These are phyloP conservation scores for Cenococcum geophilum DNA, from an alignment of 495 filamentous ascomycete species.

Conservation along the genomic window DNA sequence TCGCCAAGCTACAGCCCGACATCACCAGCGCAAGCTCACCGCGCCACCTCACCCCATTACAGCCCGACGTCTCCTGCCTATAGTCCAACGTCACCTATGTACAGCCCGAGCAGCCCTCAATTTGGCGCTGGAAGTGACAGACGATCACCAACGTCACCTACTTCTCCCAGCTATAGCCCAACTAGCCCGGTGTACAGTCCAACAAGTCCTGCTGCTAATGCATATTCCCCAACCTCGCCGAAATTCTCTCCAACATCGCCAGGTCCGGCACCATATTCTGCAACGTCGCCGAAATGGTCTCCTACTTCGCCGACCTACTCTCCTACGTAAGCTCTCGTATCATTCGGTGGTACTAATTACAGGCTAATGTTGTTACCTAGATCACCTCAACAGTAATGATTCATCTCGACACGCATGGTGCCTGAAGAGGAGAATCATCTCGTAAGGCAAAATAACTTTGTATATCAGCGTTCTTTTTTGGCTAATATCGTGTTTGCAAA, in stretches of 20 bases:
- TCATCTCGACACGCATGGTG: constrained; percentile 4
- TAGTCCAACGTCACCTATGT: constrained; percentile 58
- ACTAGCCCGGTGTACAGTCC: constrained; percentile 45
- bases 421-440: constrained; percentile 8
- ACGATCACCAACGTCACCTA: constrained; percentile 50
- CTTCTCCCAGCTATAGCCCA: constrained; percentile 51
- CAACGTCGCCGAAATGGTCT: constrained; percentile 51
- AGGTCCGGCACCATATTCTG: constrained; percentile 42
- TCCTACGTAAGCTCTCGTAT: constrained; percentile 31
- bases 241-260: constrained; percentile 66
- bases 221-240: constrained; percentile 57
- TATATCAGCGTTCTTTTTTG: constrained; percentile 2
- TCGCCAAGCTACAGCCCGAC: constrained; percentile 58
- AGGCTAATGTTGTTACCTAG: neutral
- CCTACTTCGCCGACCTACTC: constrained; percentile 38
- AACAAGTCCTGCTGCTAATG: constrained; percentile 40
- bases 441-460: constrained; percentile 9
- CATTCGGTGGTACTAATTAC: neutral
- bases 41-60: constrained; percentile 48
- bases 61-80: constrained; percentile 59
- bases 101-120: constrained; percentile 64
- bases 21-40: constrained; percentile 48
- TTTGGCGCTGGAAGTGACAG: constrained; percentile 52
- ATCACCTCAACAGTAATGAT: constrained; percentile 16
- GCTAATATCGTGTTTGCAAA: neutral